Evolutionary conservation across 2,329 filamentous ascomycete genomes (phyloP), one percentile per base, ranked within the genome.

Genomic region (Hypoxylon sp.): DNA sequence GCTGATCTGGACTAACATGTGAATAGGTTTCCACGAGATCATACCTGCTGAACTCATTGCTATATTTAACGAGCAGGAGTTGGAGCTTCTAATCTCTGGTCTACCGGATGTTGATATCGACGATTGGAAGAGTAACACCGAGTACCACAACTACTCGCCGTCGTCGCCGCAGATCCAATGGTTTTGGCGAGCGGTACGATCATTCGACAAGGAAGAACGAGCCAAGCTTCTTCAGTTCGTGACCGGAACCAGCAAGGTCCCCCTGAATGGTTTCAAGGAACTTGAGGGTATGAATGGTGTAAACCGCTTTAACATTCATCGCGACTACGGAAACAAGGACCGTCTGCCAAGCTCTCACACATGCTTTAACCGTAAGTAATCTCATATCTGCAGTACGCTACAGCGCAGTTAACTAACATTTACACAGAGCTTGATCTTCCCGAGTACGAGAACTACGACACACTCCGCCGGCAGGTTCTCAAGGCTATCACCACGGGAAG

Each of bases 241-340:
- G 70, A 99, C 96, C 1, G 95, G 95, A 76, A 99, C 96, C 17
- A 96, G 92, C 78, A 99, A 99, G 81, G 96, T 99, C 48, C 95
- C 95, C 39, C 88, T 99, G 51, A 99, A 99, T 72, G 95, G 95
- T 11, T 99, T 99, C 85, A 97, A 97, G 81, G 95, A 99, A 79
- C 87, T 99, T 6, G 96, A 99, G 81, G 96, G 95, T 70, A 99
- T 99, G 95, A 98, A 99, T 75, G 95, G 95, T 39, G 90, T 98
- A 77, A 97, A 91, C 79, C 90, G 93, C 69, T 99, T 99, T 88
- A 99, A 98, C 78, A 98, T 99, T 67, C 95, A 99, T 77, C 93
- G 95, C 68, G 95, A 98, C 79, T 97, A 97, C 79, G 94, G 94
- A 72, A 94, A 91, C 83, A 98, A 97, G 80, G 92, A 97, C 75